phyloP scores from a whole-genome alignment of 805 yeast genomes.

The Yueomyces sinensis region DNA sequence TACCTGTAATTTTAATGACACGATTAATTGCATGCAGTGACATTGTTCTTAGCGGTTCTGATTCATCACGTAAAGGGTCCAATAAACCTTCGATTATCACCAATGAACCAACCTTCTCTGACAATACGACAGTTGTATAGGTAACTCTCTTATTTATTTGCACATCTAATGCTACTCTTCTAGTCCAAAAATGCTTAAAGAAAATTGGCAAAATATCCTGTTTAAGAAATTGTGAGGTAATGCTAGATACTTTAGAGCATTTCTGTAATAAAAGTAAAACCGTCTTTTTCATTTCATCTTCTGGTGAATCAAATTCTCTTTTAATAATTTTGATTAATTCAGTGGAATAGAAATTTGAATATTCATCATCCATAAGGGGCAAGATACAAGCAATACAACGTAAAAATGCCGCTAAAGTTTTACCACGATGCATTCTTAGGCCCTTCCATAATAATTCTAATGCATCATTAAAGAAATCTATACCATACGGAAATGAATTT shows the following conservation, averaged over 20 bases:
- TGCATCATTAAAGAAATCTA: constrained; percentile 66
- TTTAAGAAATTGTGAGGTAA: constrained; percentile 36
- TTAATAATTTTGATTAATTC: constrained; percentile 56
- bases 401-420: constrained; percentile 59
- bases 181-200: constrained; percentile 64
- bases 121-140: constrained; percentile 55
- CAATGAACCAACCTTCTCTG: constrained; percentile 54
- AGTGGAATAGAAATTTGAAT: constrained; percentile 61
- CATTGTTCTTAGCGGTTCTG: constrained; percentile 71
- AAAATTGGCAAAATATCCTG: constrained; percentile 47
- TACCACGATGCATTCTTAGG: constrained; percentile 63
- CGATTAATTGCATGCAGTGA: constrained; percentile 56
- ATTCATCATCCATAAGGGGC: constrained; percentile 79
- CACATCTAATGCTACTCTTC: constrained; percentile 62
- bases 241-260: constrained; percentile 48
- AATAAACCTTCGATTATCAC: constrained; percentile 46
- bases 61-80: constrained; percentile 58
- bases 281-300: constrained; percentile 73
- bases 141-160: constrained; percentile 47
- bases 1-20: constrained; percentile 37
- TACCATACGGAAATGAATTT: constrained; percentile 76
- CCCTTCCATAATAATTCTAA: constrained; percentile 77
- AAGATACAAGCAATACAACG: constrained; percentile 68
- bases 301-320: constrained; percentile 69
- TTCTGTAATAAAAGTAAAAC: constrained; percentile 56